Conservation (phyloP, 257 asterid genomes). For the Solanum acaule region DNA sequence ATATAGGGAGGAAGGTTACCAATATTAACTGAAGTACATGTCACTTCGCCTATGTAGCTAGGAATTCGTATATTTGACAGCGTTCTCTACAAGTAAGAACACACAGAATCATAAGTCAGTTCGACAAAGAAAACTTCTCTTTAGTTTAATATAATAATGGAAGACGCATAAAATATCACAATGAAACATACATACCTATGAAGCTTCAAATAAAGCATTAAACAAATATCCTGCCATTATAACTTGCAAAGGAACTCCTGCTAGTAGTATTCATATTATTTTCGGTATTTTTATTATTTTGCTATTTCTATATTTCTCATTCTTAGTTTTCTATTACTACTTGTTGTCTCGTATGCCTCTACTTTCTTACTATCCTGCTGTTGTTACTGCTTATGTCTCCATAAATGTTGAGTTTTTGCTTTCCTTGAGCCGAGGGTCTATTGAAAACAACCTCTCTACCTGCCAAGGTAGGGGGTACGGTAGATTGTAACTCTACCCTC, state of each 20-base stretch:
- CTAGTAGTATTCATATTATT: neutral
- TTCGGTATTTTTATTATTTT: neutral
- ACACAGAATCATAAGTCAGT: neutral
- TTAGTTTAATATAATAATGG: neutral
- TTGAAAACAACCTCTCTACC: neutral
- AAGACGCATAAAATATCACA: neutral
- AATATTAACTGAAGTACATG: constrained; percentile 63
- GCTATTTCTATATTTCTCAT: neutral
- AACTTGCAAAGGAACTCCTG: neutral
- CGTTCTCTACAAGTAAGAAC: constrained; percentile 31
- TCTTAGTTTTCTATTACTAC: neutral
- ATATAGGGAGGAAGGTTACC: constrained; percentile 91
- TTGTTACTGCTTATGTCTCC: neutral
- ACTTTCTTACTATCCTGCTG: neutral
- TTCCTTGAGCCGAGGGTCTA: neutral
- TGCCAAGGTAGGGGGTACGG: neutral
- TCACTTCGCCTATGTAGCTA: constrained; percentile 73
- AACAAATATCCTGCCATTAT: neutral
- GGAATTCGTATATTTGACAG: constrained; percentile 77
- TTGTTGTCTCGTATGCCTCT: neutral
- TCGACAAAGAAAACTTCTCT: neutral
- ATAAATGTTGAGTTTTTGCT: neutral
- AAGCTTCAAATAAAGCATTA: neutral
- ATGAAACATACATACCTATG: neutral
- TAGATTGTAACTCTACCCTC: neutral